phyloP scores from a whole-genome alignment of 352 stramenopile genomes.

The Blastocystis sp. region DNA sequence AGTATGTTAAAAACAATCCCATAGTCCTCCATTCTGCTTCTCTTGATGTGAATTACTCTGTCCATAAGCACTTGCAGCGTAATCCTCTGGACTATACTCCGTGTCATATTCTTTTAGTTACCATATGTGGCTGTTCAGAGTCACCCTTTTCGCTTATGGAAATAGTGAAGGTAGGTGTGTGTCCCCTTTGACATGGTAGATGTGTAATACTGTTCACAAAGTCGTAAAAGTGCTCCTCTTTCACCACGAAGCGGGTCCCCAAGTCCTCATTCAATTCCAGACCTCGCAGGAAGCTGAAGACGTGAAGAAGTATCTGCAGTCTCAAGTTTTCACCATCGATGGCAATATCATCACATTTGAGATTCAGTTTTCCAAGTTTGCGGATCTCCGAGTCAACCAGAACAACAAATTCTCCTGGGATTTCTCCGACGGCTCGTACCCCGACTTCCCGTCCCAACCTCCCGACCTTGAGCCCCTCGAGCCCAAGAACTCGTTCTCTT shows the following conservation, averaged over 20 bases:
- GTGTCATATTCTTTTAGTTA: constrained; percentile 54
- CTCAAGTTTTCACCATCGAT: not conserved
- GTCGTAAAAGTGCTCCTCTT: constrained; percentile 38
- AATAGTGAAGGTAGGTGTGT: not conserved
- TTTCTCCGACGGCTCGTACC: not conserved
- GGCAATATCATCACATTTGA: constrained; percentile 15
- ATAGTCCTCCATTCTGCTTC: not conserved
- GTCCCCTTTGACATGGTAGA: not conserved
- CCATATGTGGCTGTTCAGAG: constrained; percentile 42
- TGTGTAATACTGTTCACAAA: constrained; percentile 45
- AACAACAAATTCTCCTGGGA: constrained; percentile 48
- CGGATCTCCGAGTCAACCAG: constrained; percentile 36
- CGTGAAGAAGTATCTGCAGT: constrained; percentile 26
- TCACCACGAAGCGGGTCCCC: constrained; percentile 35
- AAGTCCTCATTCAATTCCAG: constrained; percentile 42
- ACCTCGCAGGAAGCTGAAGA: constrained; percentile 46
- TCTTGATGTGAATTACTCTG: constrained; percentile 39
- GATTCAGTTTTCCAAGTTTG: constrained; percentile 52
- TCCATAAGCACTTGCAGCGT: constrained; percentile 44
- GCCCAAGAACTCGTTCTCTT: not conserved
- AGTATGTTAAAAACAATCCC: not conserved
- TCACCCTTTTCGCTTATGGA: not conserved
- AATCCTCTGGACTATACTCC: constrained; percentile 52
- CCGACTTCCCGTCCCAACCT: not conserved
- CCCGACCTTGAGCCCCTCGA: not conserved